Evolutionary conservation across 2,329 filamentous ascomycete species (phyloP).

Genomic region (Aureobasidium mangrovei): DNA sequence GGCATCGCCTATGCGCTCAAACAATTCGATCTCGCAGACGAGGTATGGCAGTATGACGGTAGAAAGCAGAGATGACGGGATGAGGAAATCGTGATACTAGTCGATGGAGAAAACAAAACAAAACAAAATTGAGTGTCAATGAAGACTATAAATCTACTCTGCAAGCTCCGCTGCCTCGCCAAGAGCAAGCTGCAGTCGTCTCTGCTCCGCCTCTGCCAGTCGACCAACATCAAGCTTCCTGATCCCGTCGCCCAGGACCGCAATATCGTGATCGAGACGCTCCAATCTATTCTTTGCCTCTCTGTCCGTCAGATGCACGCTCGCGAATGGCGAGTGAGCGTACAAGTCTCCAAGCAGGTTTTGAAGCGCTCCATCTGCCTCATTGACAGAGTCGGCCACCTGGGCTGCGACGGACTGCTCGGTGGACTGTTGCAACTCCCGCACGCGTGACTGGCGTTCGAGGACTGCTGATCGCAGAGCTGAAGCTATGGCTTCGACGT

Average conservation of each 20-base stretch:
- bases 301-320: conserved; percentile 19
- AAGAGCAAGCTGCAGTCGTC: conserved; percentile 16
- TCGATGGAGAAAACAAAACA: not conserved
- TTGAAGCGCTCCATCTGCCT: conserved; percentile 30
- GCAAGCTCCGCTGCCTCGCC: not conserved
- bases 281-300: conserved; percentile 25
- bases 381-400: conserved; percentile 29
- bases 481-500: not conserved
- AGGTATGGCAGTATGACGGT: conserved; percentile 10
- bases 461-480: conserved; percentile 22
- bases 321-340: conserved; percentile 23
- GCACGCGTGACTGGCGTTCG: conserved; percentile 29
- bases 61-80: conserved; percentile 3
- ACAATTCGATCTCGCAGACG: conserved; percentile 10
- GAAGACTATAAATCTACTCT: not conserved
- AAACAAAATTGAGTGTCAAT: not conserved
- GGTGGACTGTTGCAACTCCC: conserved; percentile 27
- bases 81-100: conserved; percentile 7
- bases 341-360: conserved; percentile 31
- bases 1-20: conserved; percentile 5
- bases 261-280: conserved; percentile 30
- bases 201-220: conserved; percentile 18
- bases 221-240: conserved; percentile 24
- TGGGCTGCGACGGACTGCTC: conserved; percentile 26
- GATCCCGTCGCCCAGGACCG: conserved; percentile 31